A percentile compares a stretch with the other conserved stretches of the same genome.
phyloP scores from a whole-genome alignment of 163 green algal genomes.

The Trebouxiophyceae sp. region DNA sequence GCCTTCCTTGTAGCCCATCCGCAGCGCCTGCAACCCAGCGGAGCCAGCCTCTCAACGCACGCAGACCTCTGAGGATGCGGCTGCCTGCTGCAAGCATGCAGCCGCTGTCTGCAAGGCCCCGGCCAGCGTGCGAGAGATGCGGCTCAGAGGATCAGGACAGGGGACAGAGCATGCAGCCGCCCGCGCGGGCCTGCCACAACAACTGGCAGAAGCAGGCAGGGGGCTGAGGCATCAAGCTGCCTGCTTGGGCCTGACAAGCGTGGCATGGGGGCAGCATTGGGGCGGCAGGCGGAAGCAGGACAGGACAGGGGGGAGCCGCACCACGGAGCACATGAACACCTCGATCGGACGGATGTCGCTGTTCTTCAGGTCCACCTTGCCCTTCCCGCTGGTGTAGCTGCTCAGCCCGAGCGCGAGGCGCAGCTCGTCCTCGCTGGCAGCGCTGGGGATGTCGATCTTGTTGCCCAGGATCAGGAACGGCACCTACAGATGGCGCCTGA shows the following conservation, averaged over 20 bases:
- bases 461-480: slow-evolving; percentile 98
- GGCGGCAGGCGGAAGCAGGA: too few species aligned
- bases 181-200: too few species aligned
- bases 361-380: slow-evolving; percentile 82
- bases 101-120: too few species aligned
- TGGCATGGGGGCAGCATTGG: not conserved
- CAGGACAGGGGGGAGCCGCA: slow-evolving; percentile 14
- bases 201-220: not conserved
- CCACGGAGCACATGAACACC: slow-evolving; percentile 96
- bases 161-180: not conserved
- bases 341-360: slow-evolving; percentile 90
- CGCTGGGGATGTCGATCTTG: slow-evolving; percentile 95
- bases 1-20: slow-evolving; percentile 95
- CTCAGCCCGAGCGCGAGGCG: slow-evolving; percentile 85
- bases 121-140: not conserved
- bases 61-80: too few species aligned
- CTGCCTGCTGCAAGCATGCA: too few species aligned
- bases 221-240: too few species aligned
- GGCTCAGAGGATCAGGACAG: not conserved
- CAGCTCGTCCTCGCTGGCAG: slow-evolving; percentile 85
- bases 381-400: slow-evolving; percentile 96
- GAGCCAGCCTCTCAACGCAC: too few species aligned
- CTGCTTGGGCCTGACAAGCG: not conserved
- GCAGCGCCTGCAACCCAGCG: slow-evolving; percentile 56
- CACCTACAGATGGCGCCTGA: too few species aligned